Evolutionary conservation across 257 asterid species (phyloP).

Genomic region (Solanum pennellii): DNA sequence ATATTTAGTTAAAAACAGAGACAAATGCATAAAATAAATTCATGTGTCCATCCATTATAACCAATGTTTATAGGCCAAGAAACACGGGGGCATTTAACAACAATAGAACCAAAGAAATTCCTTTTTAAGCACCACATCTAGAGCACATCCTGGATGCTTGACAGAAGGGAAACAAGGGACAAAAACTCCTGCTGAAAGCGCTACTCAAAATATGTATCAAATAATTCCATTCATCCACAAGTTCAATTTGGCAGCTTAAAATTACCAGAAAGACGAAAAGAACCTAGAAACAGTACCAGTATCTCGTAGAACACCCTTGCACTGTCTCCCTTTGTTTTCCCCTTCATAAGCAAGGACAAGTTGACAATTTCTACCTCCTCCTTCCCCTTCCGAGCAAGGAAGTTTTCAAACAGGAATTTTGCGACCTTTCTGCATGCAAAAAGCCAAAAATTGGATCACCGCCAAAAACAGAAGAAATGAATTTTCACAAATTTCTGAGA

Average conservation of each 20-base stretch:
- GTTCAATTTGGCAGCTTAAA: not conserved
- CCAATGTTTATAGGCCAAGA: not conserved
- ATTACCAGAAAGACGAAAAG: not conserved
- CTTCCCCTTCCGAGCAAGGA: conserved; percentile 22
- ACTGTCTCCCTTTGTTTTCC: conserved; percentile 50
- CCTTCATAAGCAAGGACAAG: conserved; percentile 27
- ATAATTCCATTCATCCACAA: not conserved
- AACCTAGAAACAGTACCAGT: conserved; percentile 37
- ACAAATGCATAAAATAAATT: not conserved
- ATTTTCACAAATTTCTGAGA: not conserved
- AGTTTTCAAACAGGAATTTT: conserved; percentile 28
- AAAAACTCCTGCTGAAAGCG: not conserved
- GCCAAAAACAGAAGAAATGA: not conserved
- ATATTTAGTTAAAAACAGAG: too few relatives aligned
- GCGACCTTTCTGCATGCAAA: conserved; percentile 36
- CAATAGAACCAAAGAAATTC: not conserved
- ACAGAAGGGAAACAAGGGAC: not conserved
- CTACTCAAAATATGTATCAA: not conserved
- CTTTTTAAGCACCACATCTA: not conserved
- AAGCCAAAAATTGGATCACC: not conserved
- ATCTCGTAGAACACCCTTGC: conserved; percentile 64
- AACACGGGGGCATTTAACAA: not conserved
- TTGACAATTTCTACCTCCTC: conserved; percentile 26
- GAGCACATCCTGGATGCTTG: not conserved
- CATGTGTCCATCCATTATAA: not conserved